A percentile compares a stretch with the other conserved stretches of the same genome.
Evolutionary conservation across 1,284 basidiomycete species (phyloP).

Genomic region (Coniferiporia weirii): DNA sequence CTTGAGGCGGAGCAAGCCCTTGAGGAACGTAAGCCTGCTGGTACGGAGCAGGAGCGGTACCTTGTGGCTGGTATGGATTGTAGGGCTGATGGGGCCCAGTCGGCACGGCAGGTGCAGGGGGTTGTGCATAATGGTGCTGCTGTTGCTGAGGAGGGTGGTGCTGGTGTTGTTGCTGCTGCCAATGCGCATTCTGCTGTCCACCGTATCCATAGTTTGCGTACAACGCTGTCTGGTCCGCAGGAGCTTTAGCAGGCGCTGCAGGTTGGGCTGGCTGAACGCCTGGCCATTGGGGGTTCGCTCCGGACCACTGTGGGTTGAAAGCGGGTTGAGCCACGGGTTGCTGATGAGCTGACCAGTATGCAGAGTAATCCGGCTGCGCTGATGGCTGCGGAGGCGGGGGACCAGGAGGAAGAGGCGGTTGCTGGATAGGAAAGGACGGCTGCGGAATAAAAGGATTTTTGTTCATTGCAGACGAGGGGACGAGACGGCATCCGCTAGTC

Average conservation of each 20-base stretch:
- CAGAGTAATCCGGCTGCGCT: constrained; percentile 61
- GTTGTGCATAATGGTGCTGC: constrained; percentile 44
- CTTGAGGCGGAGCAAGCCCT: constrained; percentile 28
- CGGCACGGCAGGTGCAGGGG: constrained; percentile 41
- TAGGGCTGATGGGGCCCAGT: constrained; percentile 58
- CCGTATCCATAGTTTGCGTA: constrained; percentile 86
- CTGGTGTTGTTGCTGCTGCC: constrained; percentile 55
- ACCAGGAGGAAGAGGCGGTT: constrained; percentile 72
- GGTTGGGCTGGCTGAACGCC: constrained; percentile 46
- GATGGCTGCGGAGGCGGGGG: constrained; percentile 65
- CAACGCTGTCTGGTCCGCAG: constrained; percentile 54
- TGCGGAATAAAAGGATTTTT: constrained; percentile 75
- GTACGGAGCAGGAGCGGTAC: constrained; percentile 45
- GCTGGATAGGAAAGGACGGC: constrained; percentile 55
- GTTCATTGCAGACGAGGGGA: constrained; percentile 45
- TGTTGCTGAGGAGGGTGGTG: constrained; percentile 42
- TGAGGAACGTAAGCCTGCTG: constrained; percentile 66
- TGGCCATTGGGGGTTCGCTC: constrained; percentile 55
- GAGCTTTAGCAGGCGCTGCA: constrained; percentile 47
- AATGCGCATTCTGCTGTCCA: constrained; percentile 47
- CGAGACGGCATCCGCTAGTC: neutral
- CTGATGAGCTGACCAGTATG: constrained; percentile 64
- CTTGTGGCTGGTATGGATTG: constrained; percentile 72
- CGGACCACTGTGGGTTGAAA: constrained; percentile 38
- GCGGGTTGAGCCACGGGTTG: constrained; percentile 40